phyloP scores from a whole-genome alignment of 176 grass and related monocot genomes.

The Juncus effusus region DNA sequence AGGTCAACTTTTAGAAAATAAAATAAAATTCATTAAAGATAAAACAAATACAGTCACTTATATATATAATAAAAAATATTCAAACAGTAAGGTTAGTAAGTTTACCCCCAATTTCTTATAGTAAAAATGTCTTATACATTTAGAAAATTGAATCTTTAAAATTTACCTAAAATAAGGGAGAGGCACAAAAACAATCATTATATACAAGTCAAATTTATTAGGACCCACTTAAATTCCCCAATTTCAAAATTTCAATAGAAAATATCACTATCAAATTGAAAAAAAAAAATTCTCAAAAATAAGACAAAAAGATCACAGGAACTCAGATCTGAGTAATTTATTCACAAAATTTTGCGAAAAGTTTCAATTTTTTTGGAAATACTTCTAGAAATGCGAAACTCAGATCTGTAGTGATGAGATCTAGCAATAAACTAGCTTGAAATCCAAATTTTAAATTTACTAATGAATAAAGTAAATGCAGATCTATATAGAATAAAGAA shows the following conservation, averaged over 20 bases:
- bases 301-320: neutral
- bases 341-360: conserved; percentile 20
- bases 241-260: conserved; percentile 4
- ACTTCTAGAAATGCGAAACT: conserved; percentile 21
- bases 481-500: conserved; percentile 11
- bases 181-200: neutral
- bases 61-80: neutral
- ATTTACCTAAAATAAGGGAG: neutral
- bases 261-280: conserved; percentile 21
- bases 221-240: neutral
- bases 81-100: neutral
- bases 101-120: conserved; percentile 1
- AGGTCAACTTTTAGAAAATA: conserved; percentile 12
- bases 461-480: neutral
- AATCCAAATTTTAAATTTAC: conserved; percentile 12
- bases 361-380: conserved; percentile 1
- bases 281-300: neutral
- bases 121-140: conserved; percentile 13
- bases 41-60: conserved; percentile 5
- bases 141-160: neutral
- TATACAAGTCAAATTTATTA: conserved; percentile 19
- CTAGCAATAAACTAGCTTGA: conserved; percentile 2
- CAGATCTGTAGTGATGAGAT: conserved; percentile 29
- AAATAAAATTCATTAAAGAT: neutral
- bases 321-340: conserved; percentile 22